Conservation (phyloP, 2,329 filamentous ascomycete species). For the Stagonosporopsis tanaceti region DNA sequence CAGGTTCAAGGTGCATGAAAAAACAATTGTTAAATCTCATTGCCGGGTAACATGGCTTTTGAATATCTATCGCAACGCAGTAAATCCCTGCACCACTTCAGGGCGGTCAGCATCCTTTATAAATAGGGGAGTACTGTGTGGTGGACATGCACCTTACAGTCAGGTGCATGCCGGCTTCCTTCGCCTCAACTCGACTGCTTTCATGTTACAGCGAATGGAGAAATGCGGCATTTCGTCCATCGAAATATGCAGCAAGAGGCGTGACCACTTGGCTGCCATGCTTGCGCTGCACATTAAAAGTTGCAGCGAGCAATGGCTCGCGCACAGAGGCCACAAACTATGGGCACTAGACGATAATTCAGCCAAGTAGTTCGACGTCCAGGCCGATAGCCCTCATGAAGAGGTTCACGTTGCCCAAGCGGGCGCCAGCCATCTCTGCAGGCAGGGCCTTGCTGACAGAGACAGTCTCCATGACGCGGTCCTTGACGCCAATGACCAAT, state of each 20-base stretch:
- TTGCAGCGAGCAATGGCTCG: conserved; percentile 1
- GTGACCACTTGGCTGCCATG: neutral
- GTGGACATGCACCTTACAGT: conserved; percentile 12
- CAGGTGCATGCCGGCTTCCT: conserved; percentile 13
- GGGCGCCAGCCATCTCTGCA: conserved; percentile 80
- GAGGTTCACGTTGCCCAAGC: conserved; percentile 90
- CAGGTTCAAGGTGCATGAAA: neutral
- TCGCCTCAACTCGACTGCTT: neutral
- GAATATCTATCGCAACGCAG: conserved; percentile 15
- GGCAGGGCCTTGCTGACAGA: conserved; percentile 87
- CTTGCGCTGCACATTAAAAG: neutral
- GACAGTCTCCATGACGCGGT: conserved; percentile 96
- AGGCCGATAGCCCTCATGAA: conserved; percentile 99
- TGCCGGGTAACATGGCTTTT: conserved; percentile 13
- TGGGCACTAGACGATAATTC: conserved; percentile 23
- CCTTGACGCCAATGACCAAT: conserved; percentile 94
- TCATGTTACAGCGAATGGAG: neutral
- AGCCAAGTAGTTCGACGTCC: conserved; percentile 82
- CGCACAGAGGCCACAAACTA: conserved; percentile 1
- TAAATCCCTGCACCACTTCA: conserved; percentile 23
- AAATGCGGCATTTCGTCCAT: conserved; percentile 3
- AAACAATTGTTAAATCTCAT: conserved; percentile 10
- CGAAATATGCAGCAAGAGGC: conserved; percentile 3
- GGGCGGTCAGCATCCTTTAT: conserved; percentile 20
- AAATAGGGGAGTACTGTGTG: conserved; percentile 22